Evolutionary conservation across 2,329 filamentous ascomycete genomes (phyloP).

Genomic region (Curvularia spicifera): DNA sequence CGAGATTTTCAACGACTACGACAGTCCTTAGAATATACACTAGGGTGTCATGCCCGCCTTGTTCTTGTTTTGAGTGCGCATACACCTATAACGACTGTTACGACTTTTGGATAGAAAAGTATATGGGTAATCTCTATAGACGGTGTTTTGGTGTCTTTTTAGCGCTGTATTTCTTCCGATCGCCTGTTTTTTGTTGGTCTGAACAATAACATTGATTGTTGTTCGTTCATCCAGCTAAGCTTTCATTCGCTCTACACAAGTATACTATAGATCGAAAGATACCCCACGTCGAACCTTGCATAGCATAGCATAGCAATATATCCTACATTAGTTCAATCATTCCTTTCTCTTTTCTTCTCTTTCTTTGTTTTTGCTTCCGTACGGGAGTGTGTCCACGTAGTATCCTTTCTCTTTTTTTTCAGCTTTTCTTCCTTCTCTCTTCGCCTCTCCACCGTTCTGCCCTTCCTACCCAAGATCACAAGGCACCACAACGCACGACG

Average conservation of each 20-base stretch:
- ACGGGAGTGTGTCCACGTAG: not conserved
- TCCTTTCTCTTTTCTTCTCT: not conserved
- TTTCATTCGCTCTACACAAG: not conserved
- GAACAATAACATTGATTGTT: not conserved
- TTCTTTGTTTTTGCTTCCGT: not conserved
- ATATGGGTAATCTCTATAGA: not conserved
- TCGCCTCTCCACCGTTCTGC: not conserved
- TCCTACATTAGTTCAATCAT: not conserved
- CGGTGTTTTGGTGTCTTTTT: not conserved
- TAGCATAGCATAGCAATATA: not conserved
- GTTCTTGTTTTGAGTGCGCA: not conserved
- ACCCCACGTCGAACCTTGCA: conserved; percentile 7
- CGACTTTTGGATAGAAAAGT: not conserved
- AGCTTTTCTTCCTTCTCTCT: not conserved
- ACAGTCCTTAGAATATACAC: conserved; percentile 26
- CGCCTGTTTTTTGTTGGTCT: conserved; percentile 4
- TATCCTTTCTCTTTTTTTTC: not conserved
- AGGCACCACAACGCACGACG: not conserved
- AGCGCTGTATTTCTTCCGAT: not conserved
- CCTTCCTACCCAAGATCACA: not conserved
- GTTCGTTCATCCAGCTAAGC: not conserved
- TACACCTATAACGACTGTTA: conserved; percentile 1
- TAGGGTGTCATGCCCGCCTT: not conserved
- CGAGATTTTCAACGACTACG: conserved; percentile 46
- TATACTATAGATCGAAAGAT: conserved; percentile 21